phyloP scores from a whole-genome alignment of 2,329 filamentous ascomycete genomes.

The Berkeleyomyces basicola region DNA sequence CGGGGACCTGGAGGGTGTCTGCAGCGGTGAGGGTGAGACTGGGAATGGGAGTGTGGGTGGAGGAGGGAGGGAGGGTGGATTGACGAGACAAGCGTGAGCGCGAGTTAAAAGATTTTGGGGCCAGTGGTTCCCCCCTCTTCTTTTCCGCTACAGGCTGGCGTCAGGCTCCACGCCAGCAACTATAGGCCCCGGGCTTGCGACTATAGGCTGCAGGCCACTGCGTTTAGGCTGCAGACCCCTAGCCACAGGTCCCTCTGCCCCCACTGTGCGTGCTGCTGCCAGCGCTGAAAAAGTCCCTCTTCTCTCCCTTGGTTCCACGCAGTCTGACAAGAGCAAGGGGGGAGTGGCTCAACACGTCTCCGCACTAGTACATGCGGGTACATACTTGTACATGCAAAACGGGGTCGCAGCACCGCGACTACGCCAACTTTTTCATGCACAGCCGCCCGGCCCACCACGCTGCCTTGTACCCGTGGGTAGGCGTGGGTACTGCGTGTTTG shows the following conservation, averaged over 20 bases:
- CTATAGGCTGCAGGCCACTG: background rate
- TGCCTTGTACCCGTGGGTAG: background rate
- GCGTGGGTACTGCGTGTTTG: background rate
- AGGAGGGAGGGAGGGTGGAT: slow-evolving; percentile 13
- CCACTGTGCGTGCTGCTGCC: background rate
- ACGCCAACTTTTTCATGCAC: background rate
- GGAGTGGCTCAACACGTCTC: slow-evolving; percentile 6
- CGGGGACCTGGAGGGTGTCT: slow-evolving; percentile 13
- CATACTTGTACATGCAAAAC: background rate
- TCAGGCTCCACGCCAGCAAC: background rate
- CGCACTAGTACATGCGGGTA: background rate
- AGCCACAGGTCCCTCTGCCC: background rate
- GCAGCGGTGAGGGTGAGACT: slow-evolving; percentile 14
- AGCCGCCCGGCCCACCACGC: background rate
- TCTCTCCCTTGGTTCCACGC: background rate
- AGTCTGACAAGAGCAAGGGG: slow-evolving; percentile 6
- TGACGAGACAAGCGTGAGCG: slow-evolving; percentile 8
- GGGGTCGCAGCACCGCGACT: background rate
- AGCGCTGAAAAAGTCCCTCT: background rate
- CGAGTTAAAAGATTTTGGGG: slow-evolving; percentile 1
- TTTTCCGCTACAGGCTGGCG: background rate
- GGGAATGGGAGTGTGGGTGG: slow-evolving; percentile 13
- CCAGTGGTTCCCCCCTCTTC: slow-evolving; percentile 5
- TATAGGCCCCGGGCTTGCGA: background rate
- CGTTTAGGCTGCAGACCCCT: background rate